Evolutionary conservation across 495 filamentous ascomycete species (phyloP), one percentile per base, ranked within the genome.

Genomic region (Aspergillus nidulans): DNA sequence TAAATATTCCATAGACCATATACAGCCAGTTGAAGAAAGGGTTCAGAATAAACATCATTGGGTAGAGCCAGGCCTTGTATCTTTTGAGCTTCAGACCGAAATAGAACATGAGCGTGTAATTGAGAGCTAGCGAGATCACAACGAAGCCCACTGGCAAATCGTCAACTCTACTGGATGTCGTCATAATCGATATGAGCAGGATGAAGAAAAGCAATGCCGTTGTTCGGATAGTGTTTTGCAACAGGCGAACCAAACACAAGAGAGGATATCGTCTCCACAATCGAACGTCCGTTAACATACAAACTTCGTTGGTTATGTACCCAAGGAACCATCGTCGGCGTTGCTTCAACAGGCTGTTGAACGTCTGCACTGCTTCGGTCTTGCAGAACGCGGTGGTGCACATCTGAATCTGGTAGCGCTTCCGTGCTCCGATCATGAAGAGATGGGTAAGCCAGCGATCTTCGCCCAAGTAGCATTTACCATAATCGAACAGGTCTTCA

Each of bases 1-100:
- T 98, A 67, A 95, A 96, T 48, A 86, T 85, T 19, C 84, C 83
- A 58, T 87, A 86, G 9, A 96, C 87, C 88, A 96, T 96, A 74
- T 97, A 98, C 34, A 90, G 78, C 94, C 94, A 98, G 70, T 98
- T 97, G 79, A 97, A 92, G 66, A 97, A 95, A 0, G 94, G 94
- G 64, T 96, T 97, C 54, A 97, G 65, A 48, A 96, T 69, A 65
- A 97, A 98, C 92, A 98, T 96, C 51, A 98, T 48, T 0, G 92
- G 91, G 65, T 98, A 98, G 1, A 96, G 79, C 88, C 88, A 92
- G 55, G 91, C 84, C 76, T 98, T 97, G 73, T 81, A 96, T 12
- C 94, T 85, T 61, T 85, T 88, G 53, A 98, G 81, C 65, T 87
- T 89, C 32, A 85, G 74, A 12, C 90, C 92, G 63, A 97, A 97